Evolutionary conservation across 2,329 filamentous ascomycete genomes (phyloP), one percentile per base, ranked within the genome.

Genomic region (Venturia pyrina): DNA sequence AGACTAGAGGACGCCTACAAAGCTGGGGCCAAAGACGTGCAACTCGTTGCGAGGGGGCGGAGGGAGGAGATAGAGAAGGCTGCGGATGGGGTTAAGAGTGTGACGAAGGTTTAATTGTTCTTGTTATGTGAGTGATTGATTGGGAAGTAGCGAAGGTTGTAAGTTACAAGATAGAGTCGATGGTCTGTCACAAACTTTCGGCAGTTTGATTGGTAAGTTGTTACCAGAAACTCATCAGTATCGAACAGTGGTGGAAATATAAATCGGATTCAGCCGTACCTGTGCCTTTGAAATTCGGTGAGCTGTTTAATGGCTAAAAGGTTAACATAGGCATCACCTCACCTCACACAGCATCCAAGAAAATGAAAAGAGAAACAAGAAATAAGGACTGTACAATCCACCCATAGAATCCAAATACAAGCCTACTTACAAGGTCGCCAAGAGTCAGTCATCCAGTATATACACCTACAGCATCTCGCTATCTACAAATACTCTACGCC

Each of bases 401-500:
- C 28, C 28, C 60, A 28, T 28, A 32, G 19, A 46, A 62, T 62
- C 40, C 37, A 43, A 62, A 46, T 28, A 28, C 60, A 24, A 44
- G 60, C 15, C n/a, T 46, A 62, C 24, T 15, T 62, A 43, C 60
- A 43, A 62, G 60, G 34, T 34, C 21, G 43, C 43, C 60, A 43
- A 21, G 41, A 15, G 40, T 53, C 60, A 62, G 37, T 46, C 37
- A 62, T 21, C n/a, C 40, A 41, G 24, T 28, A 43, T 46, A 28
- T 46, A 46, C 60, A 62, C 28, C 43, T 62, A 62, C n/a, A 62
- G 28, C 40, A n/a, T 46, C 43, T 46, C 60, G 44, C 37, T 28
- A 43, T 44, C 37, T 53, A 53, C 21, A 53, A 28, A 21, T 28
- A 24, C 28, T 8, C 28, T 66, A 66, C 7, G 32, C 40, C 57